These are phyloP conservation scores for Penicillium sp. DNA, from an alignment of 2,329 filamentous ascomycete genomes.

Conservation along the genomic window DNA sequence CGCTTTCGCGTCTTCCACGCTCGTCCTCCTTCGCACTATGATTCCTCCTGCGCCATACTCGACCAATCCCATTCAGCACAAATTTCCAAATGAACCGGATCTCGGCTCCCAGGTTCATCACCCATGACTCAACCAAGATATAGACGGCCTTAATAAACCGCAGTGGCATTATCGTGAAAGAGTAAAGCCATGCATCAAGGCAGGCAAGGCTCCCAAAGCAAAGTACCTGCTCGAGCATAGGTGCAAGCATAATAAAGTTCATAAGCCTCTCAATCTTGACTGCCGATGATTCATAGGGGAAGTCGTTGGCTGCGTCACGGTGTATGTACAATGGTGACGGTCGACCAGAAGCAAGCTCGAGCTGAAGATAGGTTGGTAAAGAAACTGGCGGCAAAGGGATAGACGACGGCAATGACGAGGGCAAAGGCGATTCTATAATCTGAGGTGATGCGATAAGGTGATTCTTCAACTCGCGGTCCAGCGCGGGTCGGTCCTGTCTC, in stretches of 20 bases:
- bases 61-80: conserved; percentile 74
- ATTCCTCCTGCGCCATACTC: conserved; percentile 68
- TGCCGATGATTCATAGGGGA: conserved; percentile 86
- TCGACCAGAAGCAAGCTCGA: conserved; percentile 61
- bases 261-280: conserved; percentile 88
- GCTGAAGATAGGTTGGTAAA: conserved; percentile 64
- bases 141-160: conserved; percentile 79
- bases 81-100: conserved; percentile 69
- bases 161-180: conserved; percentile 90
- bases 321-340: conserved; percentile 66
- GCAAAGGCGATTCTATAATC: conserved; percentile 33
- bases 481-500: conserved; percentile 33
- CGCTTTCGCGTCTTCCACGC: conserved; percentile 19
- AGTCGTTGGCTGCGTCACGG: conserved; percentile 56
- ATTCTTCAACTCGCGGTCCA: conserved; percentile 37
- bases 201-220: conserved; percentile 88
- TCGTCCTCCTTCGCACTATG: conserved; percentile 16
- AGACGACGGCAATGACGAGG: conserved; percentile 52
- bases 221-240: conserved; percentile 78
- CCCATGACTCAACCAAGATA: conserved; percentile 78
- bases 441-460: conserved; percentile 28
- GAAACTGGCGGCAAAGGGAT: conserved; percentile 64
- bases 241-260: conserved; percentile 82
- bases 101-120: conserved; percentile 69
- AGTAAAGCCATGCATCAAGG: conserved; percentile 93